Percentiles rank a stretch among this genome's conserved stretches.
phyloP scores from a whole-genome alignment of 768 basidiomycete genomes.

The Naganishia onofrii region DNA sequence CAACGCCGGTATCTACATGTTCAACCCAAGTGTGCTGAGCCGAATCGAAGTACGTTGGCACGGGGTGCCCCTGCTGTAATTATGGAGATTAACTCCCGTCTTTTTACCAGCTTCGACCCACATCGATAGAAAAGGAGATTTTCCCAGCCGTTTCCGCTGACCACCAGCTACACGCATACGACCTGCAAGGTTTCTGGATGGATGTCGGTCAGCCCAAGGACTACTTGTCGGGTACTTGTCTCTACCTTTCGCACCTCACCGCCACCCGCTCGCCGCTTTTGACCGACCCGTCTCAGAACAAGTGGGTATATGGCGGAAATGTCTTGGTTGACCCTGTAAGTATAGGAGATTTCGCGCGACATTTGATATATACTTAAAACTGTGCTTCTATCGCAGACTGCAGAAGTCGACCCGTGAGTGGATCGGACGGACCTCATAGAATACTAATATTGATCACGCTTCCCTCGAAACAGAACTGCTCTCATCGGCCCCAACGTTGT shows the following conservation, averaged over 20 bases:
- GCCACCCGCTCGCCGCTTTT: conserved; percentile 51
- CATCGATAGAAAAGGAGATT: conserved; percentile 57
- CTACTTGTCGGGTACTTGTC: conserved; percentile 54
- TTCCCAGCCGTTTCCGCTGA: conserved; percentile 56
- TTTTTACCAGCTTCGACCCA: conserved; percentile 52
- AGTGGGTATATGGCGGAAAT: conserved; percentile 56
- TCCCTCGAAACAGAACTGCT: conserved; percentile 38
- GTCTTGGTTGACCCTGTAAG: conserved; percentile 56
- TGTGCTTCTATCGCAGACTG: neutral
- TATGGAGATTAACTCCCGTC: conserved; percentile 6
- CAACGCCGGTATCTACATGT: conserved; percentile 59
- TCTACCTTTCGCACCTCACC: conserved; percentile 56
- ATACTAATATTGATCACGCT: conserved; percentile 51
- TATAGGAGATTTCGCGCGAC: neutral
- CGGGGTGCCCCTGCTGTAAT: neutral
- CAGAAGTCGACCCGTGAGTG: neutral
- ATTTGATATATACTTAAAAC: neutral
- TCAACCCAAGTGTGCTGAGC: conserved; percentile 57
- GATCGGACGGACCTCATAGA: conserved; percentile 25
- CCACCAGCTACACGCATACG: conserved; percentile 56
- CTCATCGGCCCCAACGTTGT: conserved; percentile 57
- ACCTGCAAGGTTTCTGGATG: conserved; percentile 58
- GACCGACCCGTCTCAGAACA: conserved; percentile 53
- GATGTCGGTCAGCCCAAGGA: conserved; percentile 58
- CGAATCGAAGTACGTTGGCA: conserved; percentile 53